Conservation (phyloP, 139 green algal genomes). For the Desmodesmus armatus region DNA sequence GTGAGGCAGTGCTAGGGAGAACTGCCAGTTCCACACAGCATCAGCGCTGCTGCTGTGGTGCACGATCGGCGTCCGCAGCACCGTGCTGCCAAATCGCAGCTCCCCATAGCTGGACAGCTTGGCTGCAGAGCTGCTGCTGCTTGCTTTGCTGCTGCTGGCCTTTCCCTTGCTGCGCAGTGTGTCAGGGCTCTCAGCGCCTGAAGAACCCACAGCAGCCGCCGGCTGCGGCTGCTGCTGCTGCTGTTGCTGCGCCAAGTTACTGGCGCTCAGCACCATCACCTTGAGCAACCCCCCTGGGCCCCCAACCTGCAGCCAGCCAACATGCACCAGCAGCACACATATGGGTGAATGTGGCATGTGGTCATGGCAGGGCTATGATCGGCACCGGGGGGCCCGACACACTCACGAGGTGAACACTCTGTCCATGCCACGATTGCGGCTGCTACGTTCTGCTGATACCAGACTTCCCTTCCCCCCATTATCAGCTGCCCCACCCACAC, state of each 20-base stretch:
- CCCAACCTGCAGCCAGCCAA: neutral
- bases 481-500: neutral
- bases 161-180: neutral
- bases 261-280: neutral
- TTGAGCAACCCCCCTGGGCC: conserved; percentile 30
- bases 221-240: too few relatives aligned
- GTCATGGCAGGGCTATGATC: neutral
- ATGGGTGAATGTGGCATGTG: neutral
- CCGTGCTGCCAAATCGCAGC: neutral
- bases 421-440: neutral
- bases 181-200: neutral
- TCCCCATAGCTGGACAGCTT: conserved; percentile 3
- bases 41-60: conserved; percentile 15
- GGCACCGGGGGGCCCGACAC: neutral
- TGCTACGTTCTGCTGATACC: neutral
- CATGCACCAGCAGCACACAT: neutral
- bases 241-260: too few relatives aligned
- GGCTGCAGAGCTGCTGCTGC: neutral
- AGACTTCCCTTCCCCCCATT: neutral
- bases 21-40: conserved; percentile 35
- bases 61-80: conserved; percentile 15
- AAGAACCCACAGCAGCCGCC: too few relatives aligned
- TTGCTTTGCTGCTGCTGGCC: neutral
- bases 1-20: conserved; percentile 17
- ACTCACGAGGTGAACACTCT: neutral